Evolutionary conservation across 2,329 filamentous ascomycete genomes (phyloP), one percentile per base, ranked within the genome.

Genomic region (Hypoxylon sp.): DNA sequence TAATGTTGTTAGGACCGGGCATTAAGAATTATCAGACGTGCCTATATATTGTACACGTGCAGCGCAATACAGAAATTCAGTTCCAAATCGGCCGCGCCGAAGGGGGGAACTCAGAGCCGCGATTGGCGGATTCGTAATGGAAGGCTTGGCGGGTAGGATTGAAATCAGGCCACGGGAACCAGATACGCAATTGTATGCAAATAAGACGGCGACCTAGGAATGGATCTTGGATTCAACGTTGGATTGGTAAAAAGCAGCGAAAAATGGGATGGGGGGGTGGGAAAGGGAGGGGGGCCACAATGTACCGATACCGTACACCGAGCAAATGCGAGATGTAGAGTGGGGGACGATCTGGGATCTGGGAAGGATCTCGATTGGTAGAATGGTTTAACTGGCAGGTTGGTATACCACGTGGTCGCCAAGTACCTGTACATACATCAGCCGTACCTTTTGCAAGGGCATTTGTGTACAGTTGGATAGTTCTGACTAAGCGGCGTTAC

Each of bases 281-380:
- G 30, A 32, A 21, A 19, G n/a, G 21, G 39, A 27, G 6, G 25
- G 25, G 37, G 37, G 37, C 1, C 7, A 19, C 37, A 19, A 53
- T 52, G 64, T 63, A 67, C 48, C 47, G 37, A 55, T 65, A 67
- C 64, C 43, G 23, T 45, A 55, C 52, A 51, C 53, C 53, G 32
- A 56, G 34, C 46, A n/a, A n/a, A 62, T 68, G 63, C 63, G 45
- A 66, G 62, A 66, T 66, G 59, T 41, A 56, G 25, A 60, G 66
- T 65, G 62, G 66, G 61, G 56, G 52, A 37, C 60, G 63, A 68
- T 68, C 66, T 68, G 55, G 65, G 66, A 68, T 68, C 66, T 68
- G 39, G 54, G 50, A 68, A 51, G 63, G 66, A 68, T 68, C 66
- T 68, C 63, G 66, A 68, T 68, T 68, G 66, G 66, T 55, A 68